Evolutionary conservation across 306 rosid genomes (phyloP).

Genomic region (Prunus armeniaca): DNA sequence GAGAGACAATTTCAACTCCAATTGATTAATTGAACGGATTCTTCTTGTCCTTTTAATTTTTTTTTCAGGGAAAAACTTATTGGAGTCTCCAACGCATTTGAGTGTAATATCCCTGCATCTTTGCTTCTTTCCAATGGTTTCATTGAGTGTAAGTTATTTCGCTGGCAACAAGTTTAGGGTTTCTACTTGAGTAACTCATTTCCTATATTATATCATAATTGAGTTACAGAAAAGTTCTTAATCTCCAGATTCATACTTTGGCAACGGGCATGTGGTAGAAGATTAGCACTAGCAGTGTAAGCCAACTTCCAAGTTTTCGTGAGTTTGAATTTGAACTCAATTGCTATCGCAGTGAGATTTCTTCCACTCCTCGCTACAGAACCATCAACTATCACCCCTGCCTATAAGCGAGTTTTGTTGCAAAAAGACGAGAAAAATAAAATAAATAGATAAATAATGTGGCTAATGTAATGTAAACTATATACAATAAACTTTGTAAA

Average conservation of each 20-base stretch:
- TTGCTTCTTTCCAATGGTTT: background rate
- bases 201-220: too few species aligned
- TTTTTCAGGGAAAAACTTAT: background rate
- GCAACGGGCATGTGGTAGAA: slow-evolving; percentile 53
- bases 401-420: slow-evolving; percentile 33
- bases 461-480: too few species aligned
- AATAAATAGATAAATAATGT: too few species aligned
- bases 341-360: slow-evolving; percentile 55
- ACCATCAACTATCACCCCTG: slow-evolving; percentile 58
- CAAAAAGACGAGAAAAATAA: background rate
- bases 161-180: background rate
- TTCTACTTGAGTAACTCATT: too few species aligned
- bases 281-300: slow-evolving; percentile 52
- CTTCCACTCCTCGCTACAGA: slow-evolving; percentile 64
- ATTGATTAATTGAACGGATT: background rate
- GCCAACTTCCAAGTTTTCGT: slow-evolving; percentile 42
- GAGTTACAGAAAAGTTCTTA: too few species aligned
- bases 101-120: background rate
- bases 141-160: background rate
- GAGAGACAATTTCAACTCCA: background rate
- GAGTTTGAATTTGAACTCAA: slow-evolving; percentile 48
- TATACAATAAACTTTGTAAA: too few species aligned
- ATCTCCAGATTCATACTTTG: slow-evolving; percentile 31
- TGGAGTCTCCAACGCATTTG: background rate
- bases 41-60: background rate